Percentiles rank a stretch among this genome's conserved stretches.
phyloP scores from a whole-genome alignment of 345 rosid genomes.

The Xanthoceras sorbifolium region DNA sequence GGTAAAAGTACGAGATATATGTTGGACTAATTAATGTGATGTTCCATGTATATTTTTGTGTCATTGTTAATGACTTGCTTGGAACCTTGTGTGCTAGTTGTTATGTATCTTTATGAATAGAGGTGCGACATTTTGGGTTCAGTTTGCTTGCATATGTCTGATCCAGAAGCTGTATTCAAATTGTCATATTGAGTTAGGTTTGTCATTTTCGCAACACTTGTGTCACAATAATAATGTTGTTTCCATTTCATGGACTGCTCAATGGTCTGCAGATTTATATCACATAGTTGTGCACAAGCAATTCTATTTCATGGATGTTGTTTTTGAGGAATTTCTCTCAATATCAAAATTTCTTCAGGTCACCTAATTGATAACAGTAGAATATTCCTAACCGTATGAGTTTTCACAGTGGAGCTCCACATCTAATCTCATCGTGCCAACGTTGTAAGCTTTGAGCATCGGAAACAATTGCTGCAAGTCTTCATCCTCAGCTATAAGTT shows the following conservation, averaged over 20 bases:
- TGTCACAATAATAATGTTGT: background rate
- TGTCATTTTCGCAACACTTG: background rate
- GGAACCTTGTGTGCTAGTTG: background rate
- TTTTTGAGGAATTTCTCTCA: background rate
- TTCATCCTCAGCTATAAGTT: too few species aligned
- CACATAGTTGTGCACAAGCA: background rate
- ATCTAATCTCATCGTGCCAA: too few species aligned
- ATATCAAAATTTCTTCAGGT: background rate
- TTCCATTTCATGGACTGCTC: background rate
- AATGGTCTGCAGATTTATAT: background rate
- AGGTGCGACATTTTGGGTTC: background rate
- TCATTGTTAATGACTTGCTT: background rate
- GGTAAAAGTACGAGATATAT: background rate
- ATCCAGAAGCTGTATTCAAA: background rate
- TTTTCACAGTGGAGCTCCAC: too few species aligned
- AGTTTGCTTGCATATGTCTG: background rate
- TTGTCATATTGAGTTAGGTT: background rate
- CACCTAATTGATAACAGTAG: too few species aligned
- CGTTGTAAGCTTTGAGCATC: too few species aligned
- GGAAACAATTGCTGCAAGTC: too few species aligned
- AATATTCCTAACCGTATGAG: too few species aligned
- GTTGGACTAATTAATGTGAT: background rate
- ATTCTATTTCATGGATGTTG: background rate
- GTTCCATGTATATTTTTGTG: background rate
- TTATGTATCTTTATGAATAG: constrained; percentile 10